Base-by-base conservation (phyloP, 176 grass and related monocot genomes). In the Triticum monococcum region DNA sequence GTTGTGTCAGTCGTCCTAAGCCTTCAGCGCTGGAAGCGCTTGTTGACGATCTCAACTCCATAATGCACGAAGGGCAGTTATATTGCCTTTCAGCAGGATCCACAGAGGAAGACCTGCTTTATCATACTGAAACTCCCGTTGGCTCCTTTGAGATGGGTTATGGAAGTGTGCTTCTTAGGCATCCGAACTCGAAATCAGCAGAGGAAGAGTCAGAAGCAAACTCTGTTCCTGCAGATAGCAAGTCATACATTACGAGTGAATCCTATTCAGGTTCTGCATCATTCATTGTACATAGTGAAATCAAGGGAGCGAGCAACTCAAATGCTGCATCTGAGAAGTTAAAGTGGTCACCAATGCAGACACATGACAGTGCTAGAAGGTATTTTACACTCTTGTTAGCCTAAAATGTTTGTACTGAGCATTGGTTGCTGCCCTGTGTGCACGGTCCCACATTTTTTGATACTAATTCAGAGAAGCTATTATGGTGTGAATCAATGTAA, bases 191-290 rank as follows among this genome's bases (percentile, higher is more conserved):
- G 12, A 98, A 90, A 85, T 89, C 83, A 48, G 75, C 69, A 16
- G 95, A 98, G 78, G 91, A 92, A 85, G 96, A 98, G 79, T 98
- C 93, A 77, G 93, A 98, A 87, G 91, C 93, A 83, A 98, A 91
- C 75, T 98, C 95, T 52, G 57, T 96, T 90, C 92, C 89, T 84
- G 81, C 80, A 80, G 93, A 95, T 79, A 87, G 86, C 80, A 93
- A 86, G 77, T 89, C 84, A 36, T 73, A 79, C n/a, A 72, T 85
- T 95, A 87, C 83, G 37, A 89, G 82, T 87, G 91, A 93, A 78
- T 83, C 89, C 18, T 92, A 89, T 85, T 91, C 89, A 72, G 84
- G 78, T 41, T 77, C 43, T 57, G 60, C 68, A 37, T 91, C 78
- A 0, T 89, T 91, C 87, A 61, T 79, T 78, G 73, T 72, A 60